Base-by-base conservation (phyloP, 129 eudicot genomes). In the Smallanthus sonchifolius region DNA sequence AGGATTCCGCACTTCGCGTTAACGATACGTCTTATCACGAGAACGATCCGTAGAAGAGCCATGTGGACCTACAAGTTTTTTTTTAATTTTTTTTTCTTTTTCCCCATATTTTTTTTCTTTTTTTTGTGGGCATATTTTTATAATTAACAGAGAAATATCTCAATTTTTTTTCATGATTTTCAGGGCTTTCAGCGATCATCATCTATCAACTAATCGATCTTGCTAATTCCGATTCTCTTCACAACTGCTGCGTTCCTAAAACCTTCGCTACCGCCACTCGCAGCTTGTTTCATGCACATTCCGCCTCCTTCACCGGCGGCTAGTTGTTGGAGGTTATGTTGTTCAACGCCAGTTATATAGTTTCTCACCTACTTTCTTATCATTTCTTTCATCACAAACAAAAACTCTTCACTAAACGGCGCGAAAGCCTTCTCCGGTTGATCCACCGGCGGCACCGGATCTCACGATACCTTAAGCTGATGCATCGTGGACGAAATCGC, bases 331-430 rank as follows among this genome's bases (percentile, higher is more conserved):
- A 14, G 70, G 3, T 35, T 74, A 40, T 84, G 84, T 57, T 85
- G 83, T 38, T 80, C 90, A 11, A 84, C 81, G 4, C 86, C 89
- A 30, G 75, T 75, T 95, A 92, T 87, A 73, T 87, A 89, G 55
- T 72, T 86, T 69, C 98, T 87, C 81, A 89, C 98, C 71, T 89
- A 96, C 48, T 69, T 87, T 75, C 81, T 87, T 17, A 92, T 87
- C 98, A 92, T 92, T 11, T 86, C 98, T 72, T 92, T 92, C 98
- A 92, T 87, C 85, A 87, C 95, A 43, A 81, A 84, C 83, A 89
- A 61, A 77, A 92, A 77, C 64, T 92, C 98, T 5, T 75, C 54
- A 64, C 79, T 83, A 28, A 92, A 83, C 38, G 88, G 87, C 76
- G 80, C 70, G 48, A 75, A 86, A 32, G 74, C 77, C 60, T 75